Evolutionary conservation across 78 protist genomes (phyloP).

Genomic region (Pigoraptor vietnamica): DNA sequence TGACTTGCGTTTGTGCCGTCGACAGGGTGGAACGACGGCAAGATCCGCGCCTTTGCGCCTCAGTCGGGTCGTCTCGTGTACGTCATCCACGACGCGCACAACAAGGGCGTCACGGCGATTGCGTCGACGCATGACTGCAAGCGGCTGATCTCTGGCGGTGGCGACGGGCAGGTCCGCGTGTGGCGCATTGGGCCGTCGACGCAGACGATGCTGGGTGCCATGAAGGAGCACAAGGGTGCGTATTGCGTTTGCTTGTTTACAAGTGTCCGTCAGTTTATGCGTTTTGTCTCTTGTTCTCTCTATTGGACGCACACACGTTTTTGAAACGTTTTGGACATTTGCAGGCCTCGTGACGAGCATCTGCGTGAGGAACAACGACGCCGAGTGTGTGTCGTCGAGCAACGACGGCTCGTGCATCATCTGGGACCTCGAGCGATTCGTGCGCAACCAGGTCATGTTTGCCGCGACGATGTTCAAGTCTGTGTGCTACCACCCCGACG

Average conservation of each 20-base stretch:
- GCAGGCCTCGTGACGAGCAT: conserved; percentile 19
- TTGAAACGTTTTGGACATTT: neutral
- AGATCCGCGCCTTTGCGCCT: conserved; percentile 70
- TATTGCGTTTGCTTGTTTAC: neutral
- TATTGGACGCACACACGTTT: neutral
- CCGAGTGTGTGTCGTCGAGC: conserved; percentile 45
- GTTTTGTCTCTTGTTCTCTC: neutral
- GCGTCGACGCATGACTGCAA: conserved; percentile 12
- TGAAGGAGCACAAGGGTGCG: conserved; percentile 65
- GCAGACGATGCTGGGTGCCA: conserved; percentile 36
- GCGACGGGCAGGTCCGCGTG: conserved; percentile 53
- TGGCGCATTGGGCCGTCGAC: conserved; percentile 29
- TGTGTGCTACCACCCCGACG: conserved; percentile 47
- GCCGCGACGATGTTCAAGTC: conserved; percentile 37
- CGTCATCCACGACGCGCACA: conserved; percentile 67
- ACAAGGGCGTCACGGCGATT: conserved; percentile 51
- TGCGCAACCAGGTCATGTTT: conserved; percentile 15
- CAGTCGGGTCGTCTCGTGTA: conserved; percentile 50
- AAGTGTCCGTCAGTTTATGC: neutral
- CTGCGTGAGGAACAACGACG: conserved; percentile 18
- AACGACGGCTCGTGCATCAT: conserved; percentile 65
- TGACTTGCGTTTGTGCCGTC: neutral
- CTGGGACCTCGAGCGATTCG: conserved; percentile 41
- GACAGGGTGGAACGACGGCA: conserved; percentile 61
- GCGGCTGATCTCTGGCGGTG: conserved; percentile 49